Conservation (phyloP, 2,329 filamentous ascomycete species). For the Gliomastix tumulicola region DNA sequence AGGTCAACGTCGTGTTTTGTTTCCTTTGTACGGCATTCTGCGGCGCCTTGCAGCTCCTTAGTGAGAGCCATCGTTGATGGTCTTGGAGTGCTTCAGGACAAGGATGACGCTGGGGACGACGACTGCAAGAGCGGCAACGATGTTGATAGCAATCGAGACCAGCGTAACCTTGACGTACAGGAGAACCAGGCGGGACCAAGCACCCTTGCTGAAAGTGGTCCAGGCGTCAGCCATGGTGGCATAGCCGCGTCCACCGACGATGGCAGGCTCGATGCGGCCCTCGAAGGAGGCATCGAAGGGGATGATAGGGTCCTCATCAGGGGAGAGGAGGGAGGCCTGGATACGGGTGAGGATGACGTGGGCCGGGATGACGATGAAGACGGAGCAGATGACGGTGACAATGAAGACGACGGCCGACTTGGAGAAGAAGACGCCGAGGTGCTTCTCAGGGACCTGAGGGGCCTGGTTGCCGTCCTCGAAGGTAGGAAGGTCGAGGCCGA, state of each 20-base stretch:
- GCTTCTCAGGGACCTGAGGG: conserved; percentile 15
- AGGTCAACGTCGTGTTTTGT: too few relatives aligned
- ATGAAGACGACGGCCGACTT: conserved; percentile 39
- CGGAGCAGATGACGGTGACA: conserved; percentile 40
- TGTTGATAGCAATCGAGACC: conserved; percentile 41
- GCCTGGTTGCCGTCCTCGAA: conserved; percentile 27
- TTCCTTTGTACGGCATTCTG: too few relatives aligned
- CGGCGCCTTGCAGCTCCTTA: too few relatives aligned
- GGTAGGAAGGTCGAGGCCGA: conserved; percentile 31
- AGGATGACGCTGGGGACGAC: conserved; percentile 19
- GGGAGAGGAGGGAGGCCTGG: conserved; percentile 78
- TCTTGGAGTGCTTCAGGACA: conserved; percentile 25
- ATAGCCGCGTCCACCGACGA: conserved; percentile 66
- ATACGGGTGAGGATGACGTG: conserved; percentile 73
- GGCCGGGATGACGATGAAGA: conserved; percentile 67
- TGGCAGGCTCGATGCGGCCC: conserved; percentile 66
- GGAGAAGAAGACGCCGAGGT: conserved; percentile 2
- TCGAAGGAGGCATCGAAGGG: conserved; percentile 84
- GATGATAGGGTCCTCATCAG: conserved; percentile 76
- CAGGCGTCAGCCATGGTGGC: conserved; percentile 70
- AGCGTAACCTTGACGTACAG: conserved; percentile 67
- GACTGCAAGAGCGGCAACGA: conserved; percentile 28
- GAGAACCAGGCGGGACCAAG: conserved; percentile 67
- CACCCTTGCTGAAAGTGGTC: conserved; percentile 66
- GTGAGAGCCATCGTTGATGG: conserved; percentile 1